Evolutionary conservation across 257 asterid species (phyloP).

Genomic region (Lantana camara): DNA sequence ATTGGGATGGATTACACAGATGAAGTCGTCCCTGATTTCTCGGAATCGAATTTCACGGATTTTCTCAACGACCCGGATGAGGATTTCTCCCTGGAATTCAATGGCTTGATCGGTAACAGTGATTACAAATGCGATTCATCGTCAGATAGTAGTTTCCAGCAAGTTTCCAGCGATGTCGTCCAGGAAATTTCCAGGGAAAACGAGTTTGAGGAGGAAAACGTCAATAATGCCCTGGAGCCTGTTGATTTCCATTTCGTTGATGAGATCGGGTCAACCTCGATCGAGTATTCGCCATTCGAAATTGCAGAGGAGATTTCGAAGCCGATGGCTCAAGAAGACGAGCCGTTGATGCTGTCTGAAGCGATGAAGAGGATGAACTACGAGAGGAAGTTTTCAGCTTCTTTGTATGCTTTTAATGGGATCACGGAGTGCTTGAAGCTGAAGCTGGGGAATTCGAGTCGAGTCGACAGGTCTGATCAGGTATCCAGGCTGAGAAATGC

Average conservation of each 20-base stretch:
- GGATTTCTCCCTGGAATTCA: slow-evolving; percentile 15
- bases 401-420: slow-evolving; percentile 67
- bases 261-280: slow-evolving; percentile 42
- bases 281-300: slow-evolving; percentile 69
- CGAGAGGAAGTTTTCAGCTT: slow-evolving; percentile 71
- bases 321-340: slow-evolving; percentile 36
- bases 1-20: slow-evolving; percentile 20
- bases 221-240: slow-evolving; percentile 21
- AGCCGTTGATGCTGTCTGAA: slow-evolving; percentile 45
- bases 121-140: too few relatives aligned
- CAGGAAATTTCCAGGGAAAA: neutral
- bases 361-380: slow-evolving; percentile 67
- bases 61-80: slow-evolving; percentile 57
- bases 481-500: slow-evolving; percentile 49
- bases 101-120: neutral
- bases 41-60: slow-evolving; percentile 54
- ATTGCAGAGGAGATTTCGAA: slow-evolving; percentile 58
- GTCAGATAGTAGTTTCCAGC: too few relatives aligned
- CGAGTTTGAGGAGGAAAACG: slow-evolving; percentile 28
- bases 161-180: too few relatives aligned
- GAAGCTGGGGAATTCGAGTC: slow-evolving; percentile 42
- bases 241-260: slow-evolving; percentile 71
- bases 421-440: slow-evolving; percentile 58
- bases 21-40: slow-evolving; percentile 33
- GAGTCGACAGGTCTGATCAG: slow-evolving; percentile 43